Evolutionary conservation across 2,329 filamentous ascomycete genomes (phyloP), one percentile per base, ranked within the genome.

Genomic region (Ceratocystis destructans): DNA sequence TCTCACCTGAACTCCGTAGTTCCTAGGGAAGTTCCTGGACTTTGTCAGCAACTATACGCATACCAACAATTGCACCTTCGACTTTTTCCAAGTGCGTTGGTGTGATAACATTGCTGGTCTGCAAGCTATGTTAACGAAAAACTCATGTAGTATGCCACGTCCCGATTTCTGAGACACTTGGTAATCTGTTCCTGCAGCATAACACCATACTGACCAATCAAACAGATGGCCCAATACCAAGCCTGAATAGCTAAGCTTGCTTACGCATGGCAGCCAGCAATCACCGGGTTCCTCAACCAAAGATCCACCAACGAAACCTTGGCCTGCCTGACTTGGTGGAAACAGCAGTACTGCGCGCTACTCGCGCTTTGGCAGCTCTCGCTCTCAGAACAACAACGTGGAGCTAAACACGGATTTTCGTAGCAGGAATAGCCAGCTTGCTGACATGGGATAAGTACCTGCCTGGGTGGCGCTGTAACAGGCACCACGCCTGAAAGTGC

Each of bases 171-270:
- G 31, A 59, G 55, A 62, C 41, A 31, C 37, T 41, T 41, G 1
- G 10, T 41, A 5, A 5, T 45, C 37, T 62, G n/a, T 6, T 25
- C 61, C 61, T 28, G 41, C 22, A 31, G n/a, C 41, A 17, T 17
- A 62, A 8, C 6, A 7, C 2, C 8, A 8, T 46, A 15, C 28
- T 46, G 15, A 65, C 20, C 44, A 50, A 41, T 62, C 17, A 6
- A 4, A 33, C 61, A 84, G 82, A 25, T 87, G 83, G 73, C 85
- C 84, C 7, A 79, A 82, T 68, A 77, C 78, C 44, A 79, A 81
- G 83, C 92, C 68, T 93, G 89, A 89, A 78, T 93, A 10, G 93
- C 89, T 31, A 89, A 94, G 75, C 91, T 87, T 73, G 88, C 86
- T 46, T 80, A 80, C 65, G 77, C 83, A 66, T 74, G 86, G 69